A percentile compares a stretch with the other conserved stretches of the same genome.
These are phyloP conservation scores for Magnusiomyces ingens DNA, from an alignment of 1,139 yeast genomes.

Conservation along the genomic window DNA sequence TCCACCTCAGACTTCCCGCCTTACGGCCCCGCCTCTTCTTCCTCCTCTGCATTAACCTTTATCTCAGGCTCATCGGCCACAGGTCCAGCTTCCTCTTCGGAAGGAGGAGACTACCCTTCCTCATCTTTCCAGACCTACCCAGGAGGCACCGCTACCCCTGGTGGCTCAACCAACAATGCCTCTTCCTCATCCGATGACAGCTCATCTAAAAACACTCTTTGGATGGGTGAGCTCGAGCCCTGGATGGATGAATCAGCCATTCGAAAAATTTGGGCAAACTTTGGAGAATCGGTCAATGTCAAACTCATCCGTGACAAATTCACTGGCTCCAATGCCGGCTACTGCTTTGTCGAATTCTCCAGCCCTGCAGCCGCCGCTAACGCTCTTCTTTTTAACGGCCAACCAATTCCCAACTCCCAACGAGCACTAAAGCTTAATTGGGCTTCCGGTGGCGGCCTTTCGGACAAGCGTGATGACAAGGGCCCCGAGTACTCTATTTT, in stretches of 20 bases:
- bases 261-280: constrained; percentile 56
- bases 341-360: constrained; percentile 81
- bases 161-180: neutral
- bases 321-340: constrained; percentile 53
- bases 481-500: constrained; percentile 64
- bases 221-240: constrained; percentile 97
- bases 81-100: neutral
- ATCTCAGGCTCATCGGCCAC: neutral
- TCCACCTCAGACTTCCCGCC: neutral
- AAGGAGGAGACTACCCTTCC: neutral
- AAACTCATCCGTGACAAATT: constrained; percentile 54
- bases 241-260: constrained; percentile 72
- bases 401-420: constrained; percentile 54
- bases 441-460: constrained; percentile 69
- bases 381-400: constrained; percentile 63
- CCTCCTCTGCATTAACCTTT: neutral
- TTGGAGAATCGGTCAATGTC: constrained; percentile 47
- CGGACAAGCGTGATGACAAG: constrained; percentile 31
- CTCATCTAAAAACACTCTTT: constrained; percentile 38
- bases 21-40: neutral
- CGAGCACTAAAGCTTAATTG: constrained; percentile 70
- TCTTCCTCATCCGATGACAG: constrained; percentile 1
- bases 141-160: constrained; percentile 1
- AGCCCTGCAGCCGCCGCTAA: constrained; percentile 58
- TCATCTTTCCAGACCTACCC: neutral